phyloP scores from a whole-genome alignment of 2,329 filamentous ascomycete genomes.

The Sclerotinia subarctica region DNA sequence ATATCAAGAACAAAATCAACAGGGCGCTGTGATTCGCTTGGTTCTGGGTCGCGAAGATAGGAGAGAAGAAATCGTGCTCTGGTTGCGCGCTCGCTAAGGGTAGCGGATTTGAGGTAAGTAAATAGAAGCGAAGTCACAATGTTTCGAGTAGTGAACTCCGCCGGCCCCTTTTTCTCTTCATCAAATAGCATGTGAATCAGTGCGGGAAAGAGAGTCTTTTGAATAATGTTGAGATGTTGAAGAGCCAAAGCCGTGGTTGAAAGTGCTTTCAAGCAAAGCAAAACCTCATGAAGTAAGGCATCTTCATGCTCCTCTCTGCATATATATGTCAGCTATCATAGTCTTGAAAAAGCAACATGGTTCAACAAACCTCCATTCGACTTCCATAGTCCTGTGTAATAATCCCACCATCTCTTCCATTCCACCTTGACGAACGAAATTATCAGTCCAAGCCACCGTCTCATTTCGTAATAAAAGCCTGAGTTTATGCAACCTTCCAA shows the following conservation, averaged over 20 bases:
- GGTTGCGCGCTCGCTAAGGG: constrained; percentile 57
- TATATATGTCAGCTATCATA: constrained; percentile 25
- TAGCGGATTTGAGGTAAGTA: constrained; percentile 73
- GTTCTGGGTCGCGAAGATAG: constrained; percentile 77
- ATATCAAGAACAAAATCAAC: constrained; percentile 87
- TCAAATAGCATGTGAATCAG: constrained; percentile 89
- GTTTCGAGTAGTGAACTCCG: constrained; percentile 89
- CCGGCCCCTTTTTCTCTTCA: constrained; percentile 96
- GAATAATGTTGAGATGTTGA: constrained; percentile 75
- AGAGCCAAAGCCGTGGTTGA: constrained; percentile 88
- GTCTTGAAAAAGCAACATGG: constrained; percentile 42
- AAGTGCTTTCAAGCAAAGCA: constrained; percentile 89
- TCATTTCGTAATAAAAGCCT: constrained; percentile 87
- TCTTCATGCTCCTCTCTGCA: constrained; percentile 92
- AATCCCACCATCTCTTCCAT: constrained; percentile 89
- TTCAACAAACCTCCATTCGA: constrained; percentile 82
- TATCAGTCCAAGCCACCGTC: constrained; percentile 91
- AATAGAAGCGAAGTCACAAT: constrained; percentile 88
- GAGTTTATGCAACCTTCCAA: constrained; percentile 93
- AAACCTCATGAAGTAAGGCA: constrained; percentile 81
- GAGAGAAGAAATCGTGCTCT: constrained; percentile 71
- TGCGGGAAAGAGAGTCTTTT: constrained; percentile 78
- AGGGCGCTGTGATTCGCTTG: constrained; percentile 71
- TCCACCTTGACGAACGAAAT: constrained; percentile 83
- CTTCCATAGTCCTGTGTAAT: constrained; percentile 85